Evolutionary conservation across 805 yeast species (phyloP), one percentile per base, ranked within the genome.

Genomic region (Yamadazyma sp.): DNA sequence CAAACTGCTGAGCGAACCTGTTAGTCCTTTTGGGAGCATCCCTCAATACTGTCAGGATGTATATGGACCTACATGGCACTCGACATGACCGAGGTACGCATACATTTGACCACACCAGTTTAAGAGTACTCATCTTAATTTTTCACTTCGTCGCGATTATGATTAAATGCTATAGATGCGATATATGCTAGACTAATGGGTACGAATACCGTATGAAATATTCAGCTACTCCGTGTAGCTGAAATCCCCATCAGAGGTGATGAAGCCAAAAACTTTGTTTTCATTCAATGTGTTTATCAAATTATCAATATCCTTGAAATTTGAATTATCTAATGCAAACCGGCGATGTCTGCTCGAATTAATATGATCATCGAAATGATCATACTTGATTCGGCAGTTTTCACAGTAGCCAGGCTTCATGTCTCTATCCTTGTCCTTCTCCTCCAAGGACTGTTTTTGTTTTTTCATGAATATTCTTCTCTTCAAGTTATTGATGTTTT

Each of bases 381-480:
- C 90, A 55, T 84, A 91, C 55, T 82, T 82, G 42, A 83, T 84
- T 16, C 91, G 71, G 61, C 99, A 91, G 55, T 91, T 91, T 57
- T 91, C 99, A 63, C 99, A 91, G 60, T 86, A 90, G 0, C 97
- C 97, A 1, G 91, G 75, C 35, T 61, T 62, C 29, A 55, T 39
- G 25, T 65, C 71, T 35, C 57, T 59, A 14, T 27, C 28, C 18
- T 13, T 19, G 7, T 40, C 28, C 14, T 41, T 38, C 24, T 57
- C 59, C 7, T 49, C 49, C 6, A 42, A 50, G 3, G 48, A 33
- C 44, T 54, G 59, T 38, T 55, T 56, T 40, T 64, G 68, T 41
- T 58, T 64, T 46, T 68, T 66, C 59, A 61, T 59, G 47, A 65
- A 60, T 18, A 73, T 62, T 48, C 78, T 62, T 40, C 73, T 59